A percentile compares a stretch with the other conserved stretches of the same genome.
These are phyloP conservation scores for Sphaceloma murrayae DNA, from an alignment of 2,329 filamentous ascomycete species.

Conservation along the genomic window DNA sequence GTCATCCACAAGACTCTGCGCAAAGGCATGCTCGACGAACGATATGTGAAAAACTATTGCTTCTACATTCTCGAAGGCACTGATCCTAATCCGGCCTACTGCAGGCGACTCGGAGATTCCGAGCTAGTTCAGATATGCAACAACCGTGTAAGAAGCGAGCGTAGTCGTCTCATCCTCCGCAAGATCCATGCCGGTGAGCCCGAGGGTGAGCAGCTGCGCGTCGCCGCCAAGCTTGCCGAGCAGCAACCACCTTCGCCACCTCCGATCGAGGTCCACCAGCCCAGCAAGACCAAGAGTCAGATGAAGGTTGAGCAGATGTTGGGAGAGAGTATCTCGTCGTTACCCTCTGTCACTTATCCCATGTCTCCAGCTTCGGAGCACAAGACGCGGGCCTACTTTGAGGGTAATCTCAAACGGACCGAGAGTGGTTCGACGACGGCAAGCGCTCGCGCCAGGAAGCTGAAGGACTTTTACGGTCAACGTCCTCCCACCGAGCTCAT, in stretches of 20 bases:
- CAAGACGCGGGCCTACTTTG: constrained; percentile 43
- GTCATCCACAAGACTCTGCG: constrained; percentile 81
- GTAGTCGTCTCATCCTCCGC: constrained; percentile 80
- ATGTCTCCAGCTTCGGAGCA: constrained; percentile 69
- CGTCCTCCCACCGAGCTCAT: constrained; percentile 95
- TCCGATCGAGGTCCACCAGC: constrained; percentile 51
- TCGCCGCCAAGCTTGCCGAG: constrained; percentile 78
- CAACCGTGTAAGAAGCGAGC: constrained; percentile 72
- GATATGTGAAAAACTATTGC: constrained; percentile 90
- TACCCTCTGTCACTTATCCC: constrained; percentile 76
- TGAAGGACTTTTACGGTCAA: constrained; percentile 81
- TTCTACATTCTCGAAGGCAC: constrained; percentile 87
- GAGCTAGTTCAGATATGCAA: constrained; percentile 89
- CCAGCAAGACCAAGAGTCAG: constrained; percentile 65
- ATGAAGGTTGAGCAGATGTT: constrained; percentile 81
- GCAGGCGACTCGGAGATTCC: constrained; percentile 71
- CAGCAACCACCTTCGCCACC: constrained; percentile 54
- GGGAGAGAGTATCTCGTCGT: constrained; percentile 76
- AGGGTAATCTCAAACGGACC: constrained; percentile 28
- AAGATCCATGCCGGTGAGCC: constrained; percentile 91
- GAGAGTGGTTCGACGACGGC: constrained; percentile 19
- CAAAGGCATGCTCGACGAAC: constrained; percentile 80
- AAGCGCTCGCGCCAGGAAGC: constrained; percentile 39
- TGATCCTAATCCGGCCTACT: constrained; percentile 71
- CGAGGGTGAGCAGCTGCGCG: constrained; percentile 72